phyloP scores from a whole-genome alignment of 2,329 filamentous ascomycete species.

The Tolypocladium tropicale region DNA sequence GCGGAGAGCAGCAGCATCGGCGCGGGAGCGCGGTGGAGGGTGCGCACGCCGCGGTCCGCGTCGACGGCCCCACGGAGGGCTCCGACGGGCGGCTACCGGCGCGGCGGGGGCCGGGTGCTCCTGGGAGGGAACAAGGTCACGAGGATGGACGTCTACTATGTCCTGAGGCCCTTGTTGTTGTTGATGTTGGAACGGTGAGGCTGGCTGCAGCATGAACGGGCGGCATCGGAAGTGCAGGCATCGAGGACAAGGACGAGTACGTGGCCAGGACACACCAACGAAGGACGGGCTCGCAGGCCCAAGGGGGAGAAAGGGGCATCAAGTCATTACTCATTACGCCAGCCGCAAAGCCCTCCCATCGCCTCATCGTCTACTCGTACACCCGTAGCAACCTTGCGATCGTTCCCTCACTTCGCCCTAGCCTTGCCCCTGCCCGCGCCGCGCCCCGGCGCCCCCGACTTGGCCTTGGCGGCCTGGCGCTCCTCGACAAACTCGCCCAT shows the following conservation, averaged over 20 bases:
- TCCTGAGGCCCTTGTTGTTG: neutral
- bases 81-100: neutral
- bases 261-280: neutral
- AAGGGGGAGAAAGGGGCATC: neutral
- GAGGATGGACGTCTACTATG: too few relatives aligned
- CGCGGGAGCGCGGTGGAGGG: neutral
- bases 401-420: neutral
- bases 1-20: too few relatives aligned
- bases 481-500: constrained; percentile 59
- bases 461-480: constrained; percentile 27
- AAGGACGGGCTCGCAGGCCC: neutral
- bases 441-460: neutral
- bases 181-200: neutral
- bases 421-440: neutral
- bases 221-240: neutral
- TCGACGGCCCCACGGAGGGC: neutral
- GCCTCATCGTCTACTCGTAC: neutral
- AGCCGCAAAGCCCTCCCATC: neutral
- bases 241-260: neutral
- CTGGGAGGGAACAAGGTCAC: too few relatives aligned
- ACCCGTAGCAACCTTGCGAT: neutral
- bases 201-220: neutral
- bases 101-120: neutral
- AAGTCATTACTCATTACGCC: neutral
- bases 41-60: neutral